Evolutionary conservation across 345 rosid species (phyloP).

Genomic region (Cardamine occulta): DNA sequence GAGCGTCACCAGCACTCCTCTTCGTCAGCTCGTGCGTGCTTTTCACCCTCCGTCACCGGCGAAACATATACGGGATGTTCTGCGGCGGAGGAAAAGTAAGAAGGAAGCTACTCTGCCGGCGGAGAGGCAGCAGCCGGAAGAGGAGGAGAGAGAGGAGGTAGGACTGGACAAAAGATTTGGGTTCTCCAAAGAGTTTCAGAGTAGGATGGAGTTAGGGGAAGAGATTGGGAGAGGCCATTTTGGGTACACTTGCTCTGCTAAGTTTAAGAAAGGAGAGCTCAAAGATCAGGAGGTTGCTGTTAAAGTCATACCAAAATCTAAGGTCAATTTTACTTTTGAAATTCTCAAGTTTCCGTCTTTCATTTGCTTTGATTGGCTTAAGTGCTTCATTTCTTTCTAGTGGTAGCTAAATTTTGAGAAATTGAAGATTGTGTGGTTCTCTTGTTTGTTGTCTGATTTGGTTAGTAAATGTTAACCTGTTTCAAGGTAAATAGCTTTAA

Average conservation of each 20-base stretch:
- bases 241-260: slow-evolving; percentile 95
- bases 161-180: slow-evolving; percentile 93
- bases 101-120: slow-evolving; percentile 44
- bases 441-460: slow-evolving; percentile 22
- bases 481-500: not conserved
- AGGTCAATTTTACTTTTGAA: slow-evolving; percentile 51
- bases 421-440: slow-evolving; percentile 16
- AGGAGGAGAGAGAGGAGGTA: slow-evolving; percentile 48
- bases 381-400: not conserved
- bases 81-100: slow-evolving; percentile 57
- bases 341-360: not conserved
- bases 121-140: slow-evolving; percentile 52
- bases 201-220: slow-evolving; percentile 69
- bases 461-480: slow-evolving; percentile 19
- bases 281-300: slow-evolving; percentile 91
- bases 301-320: slow-evolving; percentile 89
- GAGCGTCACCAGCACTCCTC: slow-evolving; percentile 66
- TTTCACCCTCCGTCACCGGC: slow-evolving; percentile 97
- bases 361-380: not conserved
- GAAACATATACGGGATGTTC: slow-evolving; percentile 78
- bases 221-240: slow-evolving; percentile 99
- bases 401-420: slow-evolving; percentile 10
- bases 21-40: slow-evolving; percentile 65
- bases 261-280: slow-evolving; percentile 83
- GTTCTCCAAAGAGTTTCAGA: slow-evolving; percentile 73